Base-by-base conservation (phyloP, 768 basidiomycete species). In the Phaeolepiota aurea region DNA sequence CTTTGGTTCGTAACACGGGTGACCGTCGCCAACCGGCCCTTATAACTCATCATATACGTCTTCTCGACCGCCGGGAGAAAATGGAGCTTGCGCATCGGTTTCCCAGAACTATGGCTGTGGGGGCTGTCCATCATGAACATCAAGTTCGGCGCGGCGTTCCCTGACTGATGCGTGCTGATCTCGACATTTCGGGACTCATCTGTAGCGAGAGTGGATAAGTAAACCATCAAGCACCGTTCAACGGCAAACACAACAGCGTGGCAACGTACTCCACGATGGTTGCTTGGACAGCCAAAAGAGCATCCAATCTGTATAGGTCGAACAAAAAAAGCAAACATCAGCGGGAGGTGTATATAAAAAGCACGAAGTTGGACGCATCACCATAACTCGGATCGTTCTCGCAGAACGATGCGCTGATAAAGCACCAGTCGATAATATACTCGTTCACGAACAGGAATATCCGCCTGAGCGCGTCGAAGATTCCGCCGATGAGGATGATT, bases 261-360 rank as follows among this genome's bases (percentile, higher is more conserved):
- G n/a, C n/a, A n/a, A n/a, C n/a, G 49, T 45, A 72, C 69, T 59
- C 78, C 78, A 84, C 14, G 70, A 62, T 14, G 76, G 69, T 31
- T 77, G 76, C 38, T 68, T 66, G 3, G 79, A 75, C 0, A 86
- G 56, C 82, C 83, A 87, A 30, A 69, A 58, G 69, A 83, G 71
- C 51, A 86, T 66, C 84, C 84, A 87, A 30, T 70, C 81, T 84
- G 34, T 18, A 43, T n/a, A n/a, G n/a, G n/a, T n/a, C n/a, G n/a
- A n/a, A n/a, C n/a, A n/a, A n/a, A n/a, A n/a, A n/a, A n/a, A n/a
- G n/a, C n/a, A n/a, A n/a, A n/a, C n/a, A n/a, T n/a, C n/a, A n/a
- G n/a, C n/a, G n/a, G n/a, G n/a, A n/a, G n/a, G n/a, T n/a, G n/a
- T n/a, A n/a, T n/a, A n/a, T n/a, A n/a, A n/a, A n/a, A n/a, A n/a